These are phyloP conservation scores for Xanthoconium purpureum DNA, from an alignment of 768 basidiomycete species.

Conservation along the genomic window DNA sequence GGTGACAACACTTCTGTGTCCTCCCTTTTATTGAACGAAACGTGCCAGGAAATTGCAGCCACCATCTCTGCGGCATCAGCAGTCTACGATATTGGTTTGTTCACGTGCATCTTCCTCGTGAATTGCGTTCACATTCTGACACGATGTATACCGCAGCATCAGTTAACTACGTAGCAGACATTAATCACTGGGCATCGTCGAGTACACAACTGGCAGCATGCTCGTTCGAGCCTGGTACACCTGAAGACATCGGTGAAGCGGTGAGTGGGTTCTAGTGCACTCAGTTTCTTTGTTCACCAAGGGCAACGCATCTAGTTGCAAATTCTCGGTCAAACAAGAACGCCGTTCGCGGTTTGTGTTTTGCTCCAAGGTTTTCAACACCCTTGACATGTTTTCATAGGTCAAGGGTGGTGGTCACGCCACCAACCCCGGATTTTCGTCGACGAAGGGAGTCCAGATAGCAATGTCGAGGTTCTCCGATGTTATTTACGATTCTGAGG, in stretches of 20 bases:
- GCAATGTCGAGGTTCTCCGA: conserved; percentile 49
- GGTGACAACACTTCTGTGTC: too few relatives aligned
- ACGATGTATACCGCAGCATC: conserved; percentile 4
- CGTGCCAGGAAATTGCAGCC: too few relatives aligned
- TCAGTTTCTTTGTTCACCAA: neutral
- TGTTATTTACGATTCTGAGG: conserved; percentile 33
- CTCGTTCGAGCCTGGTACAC: conserved; percentile 55
- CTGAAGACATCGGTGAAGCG: conserved; percentile 47
- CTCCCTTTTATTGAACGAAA: too few relatives aligned
- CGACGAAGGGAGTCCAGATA: conserved; percentile 55
- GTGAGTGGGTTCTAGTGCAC: conserved; percentile 29
- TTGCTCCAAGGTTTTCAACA: neutral
- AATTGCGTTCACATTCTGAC: too few relatives aligned
- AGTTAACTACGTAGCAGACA: conserved; percentile 38
- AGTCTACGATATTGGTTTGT: neutral
- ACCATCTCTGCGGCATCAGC: too few relatives aligned
- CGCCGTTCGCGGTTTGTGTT: conserved; percentile 22
- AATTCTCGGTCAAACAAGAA: conserved; percentile 41
- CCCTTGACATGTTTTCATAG: conserved; percentile 25
- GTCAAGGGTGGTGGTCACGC: conserved; percentile 63
- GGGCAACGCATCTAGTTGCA: neutral
- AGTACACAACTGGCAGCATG: conserved; percentile 47
- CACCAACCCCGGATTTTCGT: conserved; percentile 53
- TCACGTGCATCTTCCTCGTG: neutral
- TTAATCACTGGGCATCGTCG: conserved; percentile 52